Percentiles rank a stretch among this genome's conserved stretches.
phyloP scores from a whole-genome alignment of 805 yeast species.

The Cyberlindnera petersonii region DNA sequence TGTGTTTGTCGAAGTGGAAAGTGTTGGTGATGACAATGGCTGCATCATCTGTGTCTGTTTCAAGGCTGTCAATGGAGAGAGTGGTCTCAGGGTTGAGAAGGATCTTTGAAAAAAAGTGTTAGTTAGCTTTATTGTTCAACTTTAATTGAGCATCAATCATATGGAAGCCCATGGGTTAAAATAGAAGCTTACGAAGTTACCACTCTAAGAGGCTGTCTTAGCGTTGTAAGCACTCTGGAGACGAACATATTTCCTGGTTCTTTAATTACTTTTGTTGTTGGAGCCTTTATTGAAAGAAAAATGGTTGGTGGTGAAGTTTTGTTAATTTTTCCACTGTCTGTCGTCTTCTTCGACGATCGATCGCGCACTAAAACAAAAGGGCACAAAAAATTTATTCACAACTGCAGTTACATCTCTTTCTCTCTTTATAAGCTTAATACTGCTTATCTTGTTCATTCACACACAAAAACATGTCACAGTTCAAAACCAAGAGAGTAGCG shows the following conservation, averaged over 20 bases:
- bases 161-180: too few relatives aligned
- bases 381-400: constrained; percentile 7
- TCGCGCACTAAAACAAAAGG: too few relatives aligned
- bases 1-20: constrained; percentile 15
- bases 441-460: neutral
- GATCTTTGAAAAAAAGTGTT: constrained; percentile 8
- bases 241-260: constrained; percentile 8
- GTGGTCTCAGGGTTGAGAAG: constrained; percentile 19
- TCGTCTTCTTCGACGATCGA: too few relatives aligned
- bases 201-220: constrained; percentile 7
- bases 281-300: too few relatives aligned
- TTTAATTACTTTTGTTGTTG: too few relatives aligned
- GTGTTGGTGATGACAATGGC: constrained; percentile 24
- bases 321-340: too few relatives aligned
- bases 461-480: constrained; percentile 9
- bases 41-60: constrained; percentile 21
- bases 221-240: constrained; percentile 8
- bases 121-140: too few relatives aligned
- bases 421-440: neutral
- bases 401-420: neutral
- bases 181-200: constrained; percentile 9
- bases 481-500: constrained; percentile 20
- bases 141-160: too few relatives aligned
- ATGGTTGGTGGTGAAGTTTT: too few relatives aligned
- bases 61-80: constrained; percentile 21